Conservation (phyloP, 116 monocot genomes). For the Papilionanthe hybrid region DNA sequence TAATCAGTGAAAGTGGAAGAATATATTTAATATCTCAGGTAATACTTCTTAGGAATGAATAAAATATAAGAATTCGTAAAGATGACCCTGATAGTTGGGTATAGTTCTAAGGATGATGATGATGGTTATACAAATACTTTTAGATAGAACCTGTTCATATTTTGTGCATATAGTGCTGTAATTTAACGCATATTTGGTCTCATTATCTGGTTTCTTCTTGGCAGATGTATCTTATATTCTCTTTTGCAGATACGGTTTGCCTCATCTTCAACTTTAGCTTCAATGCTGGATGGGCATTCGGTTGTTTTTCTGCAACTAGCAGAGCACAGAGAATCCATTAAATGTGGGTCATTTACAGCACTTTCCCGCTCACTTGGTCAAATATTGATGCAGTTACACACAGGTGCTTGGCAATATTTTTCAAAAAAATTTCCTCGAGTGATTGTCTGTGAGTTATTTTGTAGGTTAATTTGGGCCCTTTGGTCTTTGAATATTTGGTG, state of each 20-base stretch:
- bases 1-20: too few species aligned
- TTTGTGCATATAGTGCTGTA: not conserved
- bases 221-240: not conserved
- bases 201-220: not conserved
- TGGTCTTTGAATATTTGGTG: not conserved
- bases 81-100: not conserved
- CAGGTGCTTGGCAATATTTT: conserved; percentile 36
- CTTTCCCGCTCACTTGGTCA: conserved; percentile 89
- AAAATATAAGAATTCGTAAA: not conserved
- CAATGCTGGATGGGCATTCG: conserved; percentile 72
- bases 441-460: not conserved
- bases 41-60: not conserved
- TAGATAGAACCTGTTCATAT: not conserved
- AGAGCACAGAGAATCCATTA: conserved; percentile 70
- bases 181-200: not conserved
- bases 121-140: not conserved
- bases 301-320: conserved; percentile 77
- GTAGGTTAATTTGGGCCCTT: not conserved
- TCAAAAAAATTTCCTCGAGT: not conserved
- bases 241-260: conserved; percentile 57
- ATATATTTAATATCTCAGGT: not conserved
- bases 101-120: not conserved
- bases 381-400: conserved; percentile 89
- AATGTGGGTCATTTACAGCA: conserved; percentile 82
- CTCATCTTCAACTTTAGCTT: conserved; percentile 64